Conservation (phyloP, 2,329 filamentous ascomycete species). For the Hypoxylon sp. region DNA sequence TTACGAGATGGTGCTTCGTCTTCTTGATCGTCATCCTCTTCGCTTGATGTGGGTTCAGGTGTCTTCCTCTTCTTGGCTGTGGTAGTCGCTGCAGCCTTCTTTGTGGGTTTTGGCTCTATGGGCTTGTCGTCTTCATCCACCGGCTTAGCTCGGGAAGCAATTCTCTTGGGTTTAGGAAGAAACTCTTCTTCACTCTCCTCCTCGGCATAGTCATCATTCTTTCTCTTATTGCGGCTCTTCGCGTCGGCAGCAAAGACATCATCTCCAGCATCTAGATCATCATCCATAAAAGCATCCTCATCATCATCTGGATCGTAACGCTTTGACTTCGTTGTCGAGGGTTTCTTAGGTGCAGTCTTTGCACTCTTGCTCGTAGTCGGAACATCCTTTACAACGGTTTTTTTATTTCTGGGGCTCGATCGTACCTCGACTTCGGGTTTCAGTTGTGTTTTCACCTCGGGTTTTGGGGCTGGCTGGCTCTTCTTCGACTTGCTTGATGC, state of each 20-base stretch:
- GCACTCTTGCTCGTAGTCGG: constrained; percentile 45
- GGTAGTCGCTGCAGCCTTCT: constrained; percentile 45
- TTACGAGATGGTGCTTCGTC: constrained; percentile 60
- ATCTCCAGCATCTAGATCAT: constrained; percentile 75
- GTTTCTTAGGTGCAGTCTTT: constrained; percentile 52
- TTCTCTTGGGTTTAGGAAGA: constrained; percentile 66
- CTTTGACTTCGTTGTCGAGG: constrained; percentile 51
- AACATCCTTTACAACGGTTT: constrained; percentile 43
- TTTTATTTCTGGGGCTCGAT: constrained; percentile 62
- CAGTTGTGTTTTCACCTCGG: constrained; percentile 49
- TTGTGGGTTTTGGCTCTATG: constrained; percentile 43
- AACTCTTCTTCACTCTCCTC: constrained; percentile 78
- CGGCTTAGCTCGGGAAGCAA: constrained; percentile 56
- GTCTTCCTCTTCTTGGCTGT: constrained; percentile 66
- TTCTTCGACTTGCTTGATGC: constrained; percentile 59
- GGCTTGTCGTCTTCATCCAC: constrained; percentile 47
- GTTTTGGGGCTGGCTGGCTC: constrained; percentile 52
- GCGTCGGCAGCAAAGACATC: constrained; percentile 84
- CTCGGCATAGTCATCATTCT: constrained; percentile 78
- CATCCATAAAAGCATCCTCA: constrained; percentile 68
- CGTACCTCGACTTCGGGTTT: constrained; percentile 58
- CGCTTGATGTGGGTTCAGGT: constrained; percentile 61
- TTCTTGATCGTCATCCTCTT: constrained; percentile 63
- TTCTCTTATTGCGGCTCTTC: constrained; percentile 70
- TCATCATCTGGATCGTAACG: constrained; percentile 58